phyloP scores from a whole-genome alignment of 352 stramenopile species.

The Pythium aphanidermatum region DNA sequence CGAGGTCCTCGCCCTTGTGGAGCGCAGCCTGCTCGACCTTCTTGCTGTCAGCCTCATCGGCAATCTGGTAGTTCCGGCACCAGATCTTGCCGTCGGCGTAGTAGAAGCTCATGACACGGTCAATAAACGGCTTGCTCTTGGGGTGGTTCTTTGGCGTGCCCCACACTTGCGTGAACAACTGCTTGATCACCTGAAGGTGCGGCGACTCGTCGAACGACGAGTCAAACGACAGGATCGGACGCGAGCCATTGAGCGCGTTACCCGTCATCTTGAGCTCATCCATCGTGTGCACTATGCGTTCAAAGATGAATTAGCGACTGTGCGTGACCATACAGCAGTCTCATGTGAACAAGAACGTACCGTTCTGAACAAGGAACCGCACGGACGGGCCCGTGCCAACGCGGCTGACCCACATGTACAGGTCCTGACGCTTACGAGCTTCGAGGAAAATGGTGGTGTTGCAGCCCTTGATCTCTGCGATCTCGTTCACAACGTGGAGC shows the following conservation, averaged over 20 bases:
- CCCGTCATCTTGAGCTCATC: slow-evolving; percentile 99
- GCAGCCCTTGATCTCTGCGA: slow-evolving; percentile 98
- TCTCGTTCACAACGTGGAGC: slow-evolving; percentile 96
- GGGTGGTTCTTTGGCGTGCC: slow-evolving; percentile 97
- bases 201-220: slow-evolving; percentile 85
- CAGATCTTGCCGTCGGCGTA: slow-evolving; percentile 94
- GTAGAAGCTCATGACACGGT: slow-evolving; percentile 98
- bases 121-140: slow-evolving; percentile 99
- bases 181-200: slow-evolving; percentile 95
- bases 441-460: slow-evolving; percentile 97
- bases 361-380: slow-evolving; percentile 98
- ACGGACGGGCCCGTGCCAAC: slow-evolving; percentile 93
- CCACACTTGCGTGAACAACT: slow-evolving; percentile 94
- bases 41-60: slow-evolving; percentile 87
- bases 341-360: slow-evolving; percentile 4
- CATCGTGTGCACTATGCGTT: slow-evolving; percentile 95
- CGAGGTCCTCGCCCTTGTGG: slow-evolving; percentile 84
- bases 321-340: no score
- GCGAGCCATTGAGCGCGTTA: slow-evolving; percentile 97
- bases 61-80: slow-evolving; percentile 97
- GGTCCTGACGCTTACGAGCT: slow-evolving; percentile 95
- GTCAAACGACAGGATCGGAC: slow-evolving; percentile 98
- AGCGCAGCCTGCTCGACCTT: slow-evolving; percentile 84
- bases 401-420: slow-evolving; percentile 98
- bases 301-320: background rate